Evolutionary conservation across 306 rosid genomes (phyloP).

Genomic region (Neltuma alba): DNA sequence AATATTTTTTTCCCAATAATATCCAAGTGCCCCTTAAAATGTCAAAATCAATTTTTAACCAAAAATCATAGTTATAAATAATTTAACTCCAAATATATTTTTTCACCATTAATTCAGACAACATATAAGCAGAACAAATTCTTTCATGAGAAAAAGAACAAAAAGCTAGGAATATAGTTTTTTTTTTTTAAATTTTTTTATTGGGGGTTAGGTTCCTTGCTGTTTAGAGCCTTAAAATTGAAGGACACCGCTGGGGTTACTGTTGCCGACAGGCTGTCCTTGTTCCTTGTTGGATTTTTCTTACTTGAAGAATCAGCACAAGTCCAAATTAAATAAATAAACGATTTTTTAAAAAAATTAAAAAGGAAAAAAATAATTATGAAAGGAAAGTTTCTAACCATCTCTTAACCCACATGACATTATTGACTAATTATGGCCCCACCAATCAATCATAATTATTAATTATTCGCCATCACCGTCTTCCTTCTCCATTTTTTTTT

Average conservation of each 20-base stretch:
- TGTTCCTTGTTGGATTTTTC: background rate
- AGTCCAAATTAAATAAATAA: background rate
- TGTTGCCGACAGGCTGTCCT: constrained; percentile 1
- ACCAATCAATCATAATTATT: background rate
- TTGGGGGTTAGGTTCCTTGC: background rate
- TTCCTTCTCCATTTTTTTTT: background rate
- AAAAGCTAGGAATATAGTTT: background rate
- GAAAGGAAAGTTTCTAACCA: background rate
- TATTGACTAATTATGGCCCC: constrained; percentile 1
- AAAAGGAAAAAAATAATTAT: background rate
- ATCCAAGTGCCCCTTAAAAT: too few species aligned
- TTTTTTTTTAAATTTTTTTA: background rate
- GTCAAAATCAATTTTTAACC: too few species aligned
- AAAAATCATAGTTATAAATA: too few species aligned
- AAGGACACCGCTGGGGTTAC: background rate
- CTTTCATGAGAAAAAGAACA: background rate
- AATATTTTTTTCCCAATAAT: too few species aligned
- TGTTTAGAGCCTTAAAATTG: background rate
- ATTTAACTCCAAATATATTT: too few species aligned
- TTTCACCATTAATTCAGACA: too few species aligned
- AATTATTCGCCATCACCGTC: background rate
- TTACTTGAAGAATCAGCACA: background rate
- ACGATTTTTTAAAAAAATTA: background rate
- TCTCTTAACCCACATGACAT: background rate
- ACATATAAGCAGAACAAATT: background rate